Evolutionary conservation across 2,329 filamentous ascomycete species (phyloP), one percentile per base, ranked within the genome.

Genomic region (Chaetomium sp.): DNA sequence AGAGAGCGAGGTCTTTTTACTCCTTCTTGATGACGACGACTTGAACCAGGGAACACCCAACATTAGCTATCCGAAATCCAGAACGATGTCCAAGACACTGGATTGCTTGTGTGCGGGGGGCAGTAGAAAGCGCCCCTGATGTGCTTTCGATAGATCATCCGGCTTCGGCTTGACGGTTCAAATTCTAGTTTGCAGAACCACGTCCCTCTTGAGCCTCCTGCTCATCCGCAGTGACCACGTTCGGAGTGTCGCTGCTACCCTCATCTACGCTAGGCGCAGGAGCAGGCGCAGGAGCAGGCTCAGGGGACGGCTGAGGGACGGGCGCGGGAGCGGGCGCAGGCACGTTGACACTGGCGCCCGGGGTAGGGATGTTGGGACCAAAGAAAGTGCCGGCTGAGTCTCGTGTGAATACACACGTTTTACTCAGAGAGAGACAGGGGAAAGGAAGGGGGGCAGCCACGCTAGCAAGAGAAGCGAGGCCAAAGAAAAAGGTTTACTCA

Each of bases 341-440:
- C 19, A 27, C 36, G 47, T 35, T 34, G 45, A 46, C 44, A 55
- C 46, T 40, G 45, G 27, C 44, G 14, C 44, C 51, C 11, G 53
- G 49, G 36, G 48, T 45, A 48, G 46, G 37, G 33, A 55, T 38
- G 53, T 32, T 52, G 42, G 58, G 55, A 40, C 45, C 43, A 41
- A 56, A 53, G 50, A 56, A 44, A 41, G 57, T 35, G 58, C 53
- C 61, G 61, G 56, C 19, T 27, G 54, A 52, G 55, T 55, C 52
- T 57, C 56, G 61, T 61, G 59, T 63, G 61, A 64, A 63, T 59
- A 62, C 61, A 61, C 58, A 61, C 58, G 55, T 55, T 52, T 49
- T 57, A 53, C 53, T 41, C 56, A 27, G 19, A 27, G 19, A 27
- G 53, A 56, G 34, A 50, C 7, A 9, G 9, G 10, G 50, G 40